phyloP scores from a whole-genome alignment of 2,329 filamentous ascomycete species.

The Alternaria consortialis region DNA sequence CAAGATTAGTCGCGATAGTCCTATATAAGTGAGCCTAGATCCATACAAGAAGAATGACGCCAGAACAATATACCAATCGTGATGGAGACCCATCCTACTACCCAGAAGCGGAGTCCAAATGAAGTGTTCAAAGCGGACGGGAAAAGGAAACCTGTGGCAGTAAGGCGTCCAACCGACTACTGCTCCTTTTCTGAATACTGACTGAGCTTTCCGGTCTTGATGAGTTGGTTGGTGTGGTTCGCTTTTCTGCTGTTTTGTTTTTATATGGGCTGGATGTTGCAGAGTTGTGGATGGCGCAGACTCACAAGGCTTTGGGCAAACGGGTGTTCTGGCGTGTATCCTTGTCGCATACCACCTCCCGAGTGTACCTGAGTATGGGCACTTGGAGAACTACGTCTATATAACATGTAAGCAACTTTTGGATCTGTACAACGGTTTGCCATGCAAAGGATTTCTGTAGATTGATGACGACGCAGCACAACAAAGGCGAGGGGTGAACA shows the following conservation, averaged over 20 bases:
- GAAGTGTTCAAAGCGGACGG: not conserved
- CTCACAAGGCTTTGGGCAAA: no score
- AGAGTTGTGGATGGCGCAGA: not conserved
- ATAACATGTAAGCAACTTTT: not conserved
- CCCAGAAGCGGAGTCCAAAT: not conserved
- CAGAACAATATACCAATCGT: no score
- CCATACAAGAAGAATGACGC: no score
- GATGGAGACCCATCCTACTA: not conserved
- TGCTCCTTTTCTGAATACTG: not conserved
- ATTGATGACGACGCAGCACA: not conserved
- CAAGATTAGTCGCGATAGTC: not conserved
- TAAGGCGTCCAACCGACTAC: not conserved
- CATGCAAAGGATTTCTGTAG: not conserved
- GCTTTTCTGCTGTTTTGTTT: not conserved
- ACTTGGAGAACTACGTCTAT: no score
- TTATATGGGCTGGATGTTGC: not conserved
- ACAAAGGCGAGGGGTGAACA: not conserved
- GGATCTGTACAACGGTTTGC: not conserved
- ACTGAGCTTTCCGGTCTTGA: no score
- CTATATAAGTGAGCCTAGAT: not conserved
- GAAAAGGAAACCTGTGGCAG: not conserved
- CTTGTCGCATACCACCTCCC: no score
- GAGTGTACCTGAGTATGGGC: no score
- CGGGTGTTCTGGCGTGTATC: no score
- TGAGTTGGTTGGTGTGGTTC: not conserved